Percentiles rank a stretch among this genome's conserved stretches.
Evolutionary conservation across 2,329 filamentous ascomycete genomes (phyloP).

Genomic region (Penicillium digitatum): DNA sequence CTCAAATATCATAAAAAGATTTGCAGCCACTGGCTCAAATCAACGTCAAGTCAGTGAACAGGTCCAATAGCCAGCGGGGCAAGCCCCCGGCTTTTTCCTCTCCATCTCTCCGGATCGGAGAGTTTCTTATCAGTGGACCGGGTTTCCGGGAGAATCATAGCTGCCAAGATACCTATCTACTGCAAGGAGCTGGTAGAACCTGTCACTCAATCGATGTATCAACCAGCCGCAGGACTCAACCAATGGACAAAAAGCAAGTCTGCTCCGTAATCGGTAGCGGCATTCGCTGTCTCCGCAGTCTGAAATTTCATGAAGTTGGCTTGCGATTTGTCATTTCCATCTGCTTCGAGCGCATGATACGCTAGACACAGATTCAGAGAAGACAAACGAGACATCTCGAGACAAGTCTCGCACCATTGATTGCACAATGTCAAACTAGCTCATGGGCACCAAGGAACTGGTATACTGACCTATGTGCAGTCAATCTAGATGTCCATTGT

Average conservation of each 20-base stretch:
- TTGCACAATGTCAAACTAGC: slow-evolving; percentile 4
- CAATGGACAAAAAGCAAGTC: slow-evolving; percentile 4
- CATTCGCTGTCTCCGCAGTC: neutral
- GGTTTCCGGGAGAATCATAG: slow-evolving; percentile 1
- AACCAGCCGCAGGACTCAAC: neutral
- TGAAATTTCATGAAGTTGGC: neutral
- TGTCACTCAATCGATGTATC: neutral
- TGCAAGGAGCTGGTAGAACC: slow-evolving; percentile 7
- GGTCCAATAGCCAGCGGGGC: slow-evolving; percentile 8
- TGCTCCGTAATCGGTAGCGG: neutral
- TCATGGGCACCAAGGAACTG: neutral
- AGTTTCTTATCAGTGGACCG: slow-evolving; percentile 18
- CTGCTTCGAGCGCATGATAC: neutral
- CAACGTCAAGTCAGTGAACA: neutral
- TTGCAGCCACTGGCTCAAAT: neutral
- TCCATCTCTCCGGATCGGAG: slow-evolving; percentile 4
- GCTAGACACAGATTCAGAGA: slow-evolving; percentile 1
- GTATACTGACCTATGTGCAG: slow-evolving; percentile 5
- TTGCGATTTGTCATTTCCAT: slow-evolving; percentile 10
- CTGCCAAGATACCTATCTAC: slow-evolving; percentile 12
- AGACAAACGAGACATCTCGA: neutral
- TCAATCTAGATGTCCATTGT: neutral
- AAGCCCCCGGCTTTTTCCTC: neutral
- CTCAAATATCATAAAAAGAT: neutral
- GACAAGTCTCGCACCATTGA: slow-evolving; percentile 16